Percentiles rank a stretch among this genome's conserved stretches.
phyloP scores from a whole-genome alignment of 176 grass and related monocot species.

The Oropetium thomaeum region DNA sequence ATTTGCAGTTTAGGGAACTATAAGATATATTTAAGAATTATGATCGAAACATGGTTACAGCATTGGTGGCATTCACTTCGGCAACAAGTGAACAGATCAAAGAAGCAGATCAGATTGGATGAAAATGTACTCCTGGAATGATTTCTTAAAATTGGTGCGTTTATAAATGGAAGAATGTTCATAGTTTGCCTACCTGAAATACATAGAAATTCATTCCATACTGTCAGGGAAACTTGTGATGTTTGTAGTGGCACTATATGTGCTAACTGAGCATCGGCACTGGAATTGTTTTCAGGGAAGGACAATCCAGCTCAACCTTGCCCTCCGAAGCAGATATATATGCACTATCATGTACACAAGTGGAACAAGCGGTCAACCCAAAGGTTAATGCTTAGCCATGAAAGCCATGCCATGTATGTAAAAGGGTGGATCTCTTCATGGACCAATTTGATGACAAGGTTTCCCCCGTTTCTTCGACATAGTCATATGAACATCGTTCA shows the following conservation, averaged over 20 bases:
- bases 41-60: constrained; percentile 43
- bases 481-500: not conserved
- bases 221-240: constrained; percentile 3
- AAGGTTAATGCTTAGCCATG: constrained; percentile 89
- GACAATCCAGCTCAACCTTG: constrained; percentile 55
- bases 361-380: constrained; percentile 89
- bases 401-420: constrained; percentile 64
- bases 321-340: constrained; percentile 56
- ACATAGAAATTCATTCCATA: constrained; percentile 18
- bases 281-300: constrained; percentile 56
- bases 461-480: constrained; percentile 7
- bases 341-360: constrained; percentile 99
- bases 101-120: constrained; percentile 38
- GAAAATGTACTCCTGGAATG: constrained; percentile 74
- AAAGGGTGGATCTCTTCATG: constrained; percentile 72
- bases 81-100: constrained; percentile 55
- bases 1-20: constrained; percentile 11
- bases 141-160: constrained; percentile 73
- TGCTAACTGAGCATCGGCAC: constrained; percentile 26
- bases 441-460: constrained; percentile 96
- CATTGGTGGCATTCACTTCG: constrained; percentile 68
- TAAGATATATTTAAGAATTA: not conserved
- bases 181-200: constrained; percentile 24
- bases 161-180: constrained; percentile 10
- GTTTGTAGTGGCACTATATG: constrained; percentile 13